Evolutionary conservation across 192 early-diverging fungal species (phyloP), one percentile per base, ranked within the genome.

Genomic region (Rhizophagus prolifer): DNA sequence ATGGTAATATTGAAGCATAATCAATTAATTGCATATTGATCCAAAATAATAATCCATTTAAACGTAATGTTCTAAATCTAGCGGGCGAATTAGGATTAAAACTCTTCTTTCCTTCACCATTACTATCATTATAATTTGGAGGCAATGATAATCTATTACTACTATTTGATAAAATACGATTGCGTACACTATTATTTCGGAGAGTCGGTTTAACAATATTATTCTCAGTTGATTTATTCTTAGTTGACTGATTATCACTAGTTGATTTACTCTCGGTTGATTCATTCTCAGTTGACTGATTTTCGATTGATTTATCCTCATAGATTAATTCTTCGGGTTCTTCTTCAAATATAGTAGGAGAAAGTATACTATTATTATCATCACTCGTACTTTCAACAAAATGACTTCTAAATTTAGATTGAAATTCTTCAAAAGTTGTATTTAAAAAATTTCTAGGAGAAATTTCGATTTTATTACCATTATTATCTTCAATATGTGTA

Each of bases 1-100:
- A 16, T 34, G 74, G 74, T 47, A 75, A 47, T 41, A 58, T 9
- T n/a, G 62, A 28, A 6, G 38, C 62, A 50, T 65, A 65, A 44
- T 63, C 74, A 66, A 75, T 50, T 47, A 75, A 44, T 58, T 75
- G 74, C 61, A 75, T 65, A 34, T 75, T 75, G 9, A 75, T 30
- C 74, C 74, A 75, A 65, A 75, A 75, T 47, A 65, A 65, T 31
- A 75, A 31, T 26, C 74, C 59, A 4, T 59, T 72, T 59, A 74
- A 36, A 62, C 31, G 60, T 14, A 75, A 38, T 38, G 74, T 75
- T 44, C 44, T n/a, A 44, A 75, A 75, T 58, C 74, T 46, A 7
- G 21, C 19, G 31, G 62, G 63, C n/a, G 59, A 41, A 21, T 54
- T 54, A 23, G 62, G 41, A 23, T 28, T 31, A 64, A 12, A 16